Base-by-base conservation (phyloP, 768 basidiomycete genomes). In the Dentipellis fragilis region DNA sequence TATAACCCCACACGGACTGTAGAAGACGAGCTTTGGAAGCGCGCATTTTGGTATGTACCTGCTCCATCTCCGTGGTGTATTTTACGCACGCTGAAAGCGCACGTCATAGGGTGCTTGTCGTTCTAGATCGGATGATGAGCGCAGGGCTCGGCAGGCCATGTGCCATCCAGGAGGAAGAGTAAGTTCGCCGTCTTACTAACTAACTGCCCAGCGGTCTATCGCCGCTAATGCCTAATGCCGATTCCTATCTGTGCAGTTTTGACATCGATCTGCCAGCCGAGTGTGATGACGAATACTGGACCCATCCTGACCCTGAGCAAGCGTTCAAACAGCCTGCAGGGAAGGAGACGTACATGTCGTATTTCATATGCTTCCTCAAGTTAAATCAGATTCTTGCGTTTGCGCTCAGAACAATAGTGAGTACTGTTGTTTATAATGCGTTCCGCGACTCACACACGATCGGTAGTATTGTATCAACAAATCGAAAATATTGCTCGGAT, bases 141-240 rank as follows among this genome's bases (percentile, higher is more conserved):
- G 68, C 75, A 0, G 69, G 72, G 10, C 73, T 84, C 23, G 89
- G 89, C 1, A 74, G 89, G n/a, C 83, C 85, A 2, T 79, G 83
- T 63, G 80, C 80, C 2, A 72, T 90, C 4, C 83, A 85, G 54
- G 87, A 89, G 59, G 86, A 87, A 65, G 87, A 88, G 82, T 83
- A 64, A 60, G 82, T 6, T 51, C 16, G 11, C 23, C 19, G 10
- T n/a, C n/a, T n/a, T n/a, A n/a, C n/a, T 16, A 60, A 29, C 29
- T 34, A 39, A 38, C 1, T 19, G 29, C n/a, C 17, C 21, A 17
- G 60, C 29, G 37, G 19, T 7, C 14, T 9, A 10, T 52, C 14
- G 4, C 11, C 37, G 29, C 29, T 29, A 29, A 29, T 29, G 29
- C 29, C 29, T 29, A 29, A 38, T 51, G 35, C 29, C 29, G 19